Percentiles rank a stretch among this genome's conserved stretches.
Conservation (phyloP, 78 protist species). For the Cyanophora paradoxa region DNA sequence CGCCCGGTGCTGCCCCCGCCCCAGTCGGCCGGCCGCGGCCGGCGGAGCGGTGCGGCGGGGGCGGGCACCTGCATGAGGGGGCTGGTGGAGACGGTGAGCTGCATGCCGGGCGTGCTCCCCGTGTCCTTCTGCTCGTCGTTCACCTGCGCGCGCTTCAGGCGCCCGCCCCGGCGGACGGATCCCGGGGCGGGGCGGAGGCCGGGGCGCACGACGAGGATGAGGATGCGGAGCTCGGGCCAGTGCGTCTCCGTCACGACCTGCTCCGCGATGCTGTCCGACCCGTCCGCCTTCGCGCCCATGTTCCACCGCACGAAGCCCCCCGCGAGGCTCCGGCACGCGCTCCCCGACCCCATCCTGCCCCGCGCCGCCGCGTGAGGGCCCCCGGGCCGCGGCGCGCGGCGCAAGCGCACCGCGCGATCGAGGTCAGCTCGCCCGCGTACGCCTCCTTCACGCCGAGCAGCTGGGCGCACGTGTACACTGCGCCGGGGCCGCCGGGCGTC, state of each 20-base stretch:
- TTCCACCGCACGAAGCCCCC: conserved; percentile 98
- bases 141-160: conserved; percentile 20
- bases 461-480: conserved; percentile 57
- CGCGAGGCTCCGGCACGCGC: conserved; percentile 87
- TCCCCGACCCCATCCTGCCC: conserved; percentile 89
- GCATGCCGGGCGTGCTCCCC: conserved; percentile 92
- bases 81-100: conserved; percentile 63
- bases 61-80: conserved; percentile 52
- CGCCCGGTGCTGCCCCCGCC: no score
- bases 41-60: not conserved
- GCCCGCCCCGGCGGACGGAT: no score
- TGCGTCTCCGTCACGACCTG: conserved; percentile 45
- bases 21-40: not conserved
- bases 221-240: conserved; percentile 86
- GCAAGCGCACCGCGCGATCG: conserved; percentile 46
- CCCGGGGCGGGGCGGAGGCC: no score
- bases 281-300: conserved; percentile 46
- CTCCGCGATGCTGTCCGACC: not conserved
- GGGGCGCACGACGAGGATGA: conserved; percentile 72
- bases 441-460: conserved; percentile 11
- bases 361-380: no score
- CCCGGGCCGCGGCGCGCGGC: no score
- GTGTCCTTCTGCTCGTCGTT: conserved; percentile 79
- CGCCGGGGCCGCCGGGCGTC: not conserved
- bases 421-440: conserved; percentile 43